Evolutionary conservation across 2,329 filamentous ascomycete species (phyloP).

Genomic region (Penicillium hordei): DNA sequence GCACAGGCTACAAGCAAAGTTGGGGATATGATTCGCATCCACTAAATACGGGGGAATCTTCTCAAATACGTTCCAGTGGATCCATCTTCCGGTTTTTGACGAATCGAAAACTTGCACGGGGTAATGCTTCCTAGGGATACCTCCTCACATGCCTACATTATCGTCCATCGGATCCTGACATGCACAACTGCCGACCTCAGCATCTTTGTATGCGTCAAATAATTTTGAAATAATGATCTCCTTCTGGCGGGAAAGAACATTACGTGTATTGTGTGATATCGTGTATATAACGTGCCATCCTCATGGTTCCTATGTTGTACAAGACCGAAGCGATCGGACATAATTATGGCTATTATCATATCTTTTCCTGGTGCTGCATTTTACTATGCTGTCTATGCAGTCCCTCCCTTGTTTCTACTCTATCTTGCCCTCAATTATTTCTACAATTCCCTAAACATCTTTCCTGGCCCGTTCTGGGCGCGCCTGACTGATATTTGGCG

Average conservation of each 20-base stretch:
- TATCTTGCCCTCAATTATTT: neutral
- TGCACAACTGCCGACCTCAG: neutral
- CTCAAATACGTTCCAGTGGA: neutral
- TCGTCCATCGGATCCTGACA: neutral
- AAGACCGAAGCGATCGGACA: neutral
- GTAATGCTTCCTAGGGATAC: neutral
- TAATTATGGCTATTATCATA: neutral
- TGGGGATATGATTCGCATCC: neutral
- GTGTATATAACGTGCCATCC: neutral
- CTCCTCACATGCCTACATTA: neutral
- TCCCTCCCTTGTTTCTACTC: neutral
- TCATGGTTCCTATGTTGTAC: neutral
- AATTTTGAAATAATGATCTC: neutral
- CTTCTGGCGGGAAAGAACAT: neutral
- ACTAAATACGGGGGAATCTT: neutral
- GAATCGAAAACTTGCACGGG: neutral
- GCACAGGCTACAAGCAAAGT: neutral
- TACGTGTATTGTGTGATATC: neutral
- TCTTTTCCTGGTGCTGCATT: neutral
- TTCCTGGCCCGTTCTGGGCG: conserved; percentile 68
- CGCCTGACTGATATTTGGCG: conserved; percentile 72
- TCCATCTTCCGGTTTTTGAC: neutral
- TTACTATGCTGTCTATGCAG: neutral
- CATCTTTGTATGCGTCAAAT: neutral
- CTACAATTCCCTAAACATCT: neutral